These are phyloP conservation scores for Allium sativum DNA, from an alignment of 106 monocot species.

Conservation along the genomic window DNA sequence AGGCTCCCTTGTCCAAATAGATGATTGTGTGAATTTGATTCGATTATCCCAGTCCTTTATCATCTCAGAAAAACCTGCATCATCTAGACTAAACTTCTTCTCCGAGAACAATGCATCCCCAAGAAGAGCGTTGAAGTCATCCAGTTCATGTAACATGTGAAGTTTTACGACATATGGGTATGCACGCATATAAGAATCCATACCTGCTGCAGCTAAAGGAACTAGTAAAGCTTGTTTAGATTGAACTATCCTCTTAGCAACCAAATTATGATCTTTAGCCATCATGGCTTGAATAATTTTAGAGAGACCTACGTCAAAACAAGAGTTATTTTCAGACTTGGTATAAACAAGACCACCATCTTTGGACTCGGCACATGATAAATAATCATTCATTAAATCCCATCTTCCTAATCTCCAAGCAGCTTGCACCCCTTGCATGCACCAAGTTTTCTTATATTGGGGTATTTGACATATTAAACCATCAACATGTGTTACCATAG, in stretches of 20 bases:
- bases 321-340: conserved; percentile 48
- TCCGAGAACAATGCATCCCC: conserved; percentile 69
- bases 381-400: conserved; percentile 94
- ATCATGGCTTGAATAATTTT: conserved; percentile 98
- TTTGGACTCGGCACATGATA: conserved; percentile 34
- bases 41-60: conserved; percentile 93
- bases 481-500: conserved; percentile 99
- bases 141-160: conserved; percentile 84
- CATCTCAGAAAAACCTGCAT: conserved; percentile 49
- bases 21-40: conserved; percentile 75
- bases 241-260: conserved; percentile 78
- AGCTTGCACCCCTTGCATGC: conserved; percentile 97
- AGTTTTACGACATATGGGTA: conserved; percentile 97
- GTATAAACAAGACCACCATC: conserved; percentile 36
- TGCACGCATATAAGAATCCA: conserved; percentile 99
- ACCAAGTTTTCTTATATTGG: conserved; percentile 83
- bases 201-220: conserved; percentile 94
- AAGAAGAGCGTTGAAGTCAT: conserved; percentile 70
- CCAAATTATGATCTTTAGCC: conserved; percentile 67
- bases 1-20: conserved; percentile 92
- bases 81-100: conserved; percentile 45
- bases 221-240: conserved; percentile 83
- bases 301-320: conserved; percentile 92
- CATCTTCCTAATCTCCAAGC: conserved; percentile 96
- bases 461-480: conserved; percentile 77